These are phyloP conservation scores for Microdochium paspali DNA, from an alignment of 2,329 filamentous ascomycete genomes.

Conservation along the genomic window DNA sequence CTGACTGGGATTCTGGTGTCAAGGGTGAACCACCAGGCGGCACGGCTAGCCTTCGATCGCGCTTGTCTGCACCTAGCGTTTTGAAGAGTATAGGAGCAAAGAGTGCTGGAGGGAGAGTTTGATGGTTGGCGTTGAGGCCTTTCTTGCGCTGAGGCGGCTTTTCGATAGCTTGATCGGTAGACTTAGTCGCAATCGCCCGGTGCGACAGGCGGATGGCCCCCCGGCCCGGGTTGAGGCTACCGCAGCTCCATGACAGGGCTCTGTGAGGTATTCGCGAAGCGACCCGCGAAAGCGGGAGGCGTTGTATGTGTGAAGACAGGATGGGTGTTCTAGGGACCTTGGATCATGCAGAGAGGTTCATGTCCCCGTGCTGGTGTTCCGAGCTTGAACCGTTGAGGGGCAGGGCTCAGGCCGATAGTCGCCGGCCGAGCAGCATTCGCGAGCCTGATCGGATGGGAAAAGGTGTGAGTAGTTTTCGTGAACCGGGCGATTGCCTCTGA, in stretches of 20 bases:
- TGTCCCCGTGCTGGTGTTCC: slow-evolving; percentile 3
- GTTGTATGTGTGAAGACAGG: slow-evolving; percentile 20
- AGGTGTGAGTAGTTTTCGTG: too few relatives aligned
- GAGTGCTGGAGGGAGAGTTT: neutral
- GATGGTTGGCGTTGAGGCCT: neutral
- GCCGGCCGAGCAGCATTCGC: neutral
- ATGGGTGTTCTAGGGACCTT: slow-evolving; percentile 11
- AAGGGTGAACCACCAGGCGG: neutral
- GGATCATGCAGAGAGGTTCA: slow-evolving; percentile 11
- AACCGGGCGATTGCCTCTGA: too few relatives aligned
- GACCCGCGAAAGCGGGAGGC: slow-evolving; percentile 29
- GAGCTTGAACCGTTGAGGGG: neutral
- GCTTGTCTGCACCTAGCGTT: neutral
- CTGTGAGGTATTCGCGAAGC: slow-evolving; percentile 30
- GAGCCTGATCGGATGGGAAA: neutral
- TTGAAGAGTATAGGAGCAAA: neutral
- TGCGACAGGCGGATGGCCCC: slow-evolving; percentile 25
- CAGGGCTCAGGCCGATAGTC: neutral
- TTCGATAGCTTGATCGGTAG: neutral
- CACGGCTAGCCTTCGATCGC: neutral
- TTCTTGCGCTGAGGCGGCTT: neutral
- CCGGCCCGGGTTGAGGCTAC: slow-evolving; percentile 26
- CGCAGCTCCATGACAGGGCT: slow-evolving; percentile 26
- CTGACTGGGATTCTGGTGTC: neutral
- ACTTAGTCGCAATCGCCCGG: neutral